Base-by-base conservation (phyloP, 352 stramenopile genomes). In the Elongisporangium undulatum region DNA sequence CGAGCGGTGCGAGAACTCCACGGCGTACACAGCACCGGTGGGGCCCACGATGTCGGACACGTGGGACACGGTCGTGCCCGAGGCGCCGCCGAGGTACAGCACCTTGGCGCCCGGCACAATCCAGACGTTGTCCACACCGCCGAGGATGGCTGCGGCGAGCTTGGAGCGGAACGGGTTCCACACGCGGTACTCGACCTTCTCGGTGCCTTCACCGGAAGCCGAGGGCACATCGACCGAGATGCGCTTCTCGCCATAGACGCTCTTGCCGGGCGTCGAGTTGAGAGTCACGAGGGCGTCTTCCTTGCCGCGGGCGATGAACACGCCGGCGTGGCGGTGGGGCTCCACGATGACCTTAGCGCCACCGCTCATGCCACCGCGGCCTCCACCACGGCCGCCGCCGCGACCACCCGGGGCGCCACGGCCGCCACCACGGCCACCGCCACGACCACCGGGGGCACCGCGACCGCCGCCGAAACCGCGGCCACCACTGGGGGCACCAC, bases 141-240 rank as follows among this genome's bases (percentile, higher is more conserved):
- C 97, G n/a, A 99, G 82, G 68, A 99, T 98, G 29, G 97, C 97
- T 29, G 97, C 97, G 29, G 97, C 97, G 48, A 99, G 87, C 91
- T 99, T 99, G 55, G 96, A 99, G 65, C 97, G 91, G 91, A 99
- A 99, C 61, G 97, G 97, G 85, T 99, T 99, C 97, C 97, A 99
- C 61, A 99, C 97, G 63, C 97, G 94, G 83, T 99, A 99, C 81
- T 99, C 97, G 34, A 99, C 90, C 89, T 99, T 99, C 65, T 96
- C 90, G 0, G 90, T 90, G 57, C 89, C 87, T 64, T 97, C 90
- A 45, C 91, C 84, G 53, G 83, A 88, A 45, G 93, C 89, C 13
- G 89, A 76, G 7, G 95, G 87, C 39, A 96, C 95, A 58, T 99
- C 97, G 2, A 99, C 97, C 52, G 89, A 98, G 66, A 99, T 99